Base-by-base conservation (phyloP, 1,284 basidiomycete genomes). In the Sanguinoderma infundibulare region DNA sequence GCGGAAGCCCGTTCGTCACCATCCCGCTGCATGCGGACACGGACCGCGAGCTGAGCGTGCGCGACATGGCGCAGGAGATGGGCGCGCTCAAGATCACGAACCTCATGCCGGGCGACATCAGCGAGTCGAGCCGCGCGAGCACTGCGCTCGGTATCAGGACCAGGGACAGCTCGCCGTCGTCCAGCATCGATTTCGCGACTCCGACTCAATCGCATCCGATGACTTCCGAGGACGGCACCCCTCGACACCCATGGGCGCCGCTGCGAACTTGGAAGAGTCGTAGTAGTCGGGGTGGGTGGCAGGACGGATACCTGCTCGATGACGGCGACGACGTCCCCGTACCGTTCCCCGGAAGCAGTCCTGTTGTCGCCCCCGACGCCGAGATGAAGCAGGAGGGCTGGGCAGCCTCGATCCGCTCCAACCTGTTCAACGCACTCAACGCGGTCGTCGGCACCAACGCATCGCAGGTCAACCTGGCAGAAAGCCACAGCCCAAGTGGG, bases 1-100 rank as follows among this genome's bases (percentile, higher is more conserved):
- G 70, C 58, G 69, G 70, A 35, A 67, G 66, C 51, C 64, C 70
- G 22, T 73, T 72, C 50, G 70, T 69, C 20, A 64, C 67, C 2
- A 56, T 73, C 24, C 65, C 65, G 34, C 35, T 70, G 6, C 64
- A 61, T 24, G 52, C 12, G 32, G 14, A 60, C 46, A 55, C 63
- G 10, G 64, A 61, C 46, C 57, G 64, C 14, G 65, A 68, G 44
- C 65, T 64, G 53, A 73, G 70, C 56, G 71, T 74, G 1, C 69
- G 69, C 5, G 72, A 73, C 59, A 64, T 78, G 56, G 57, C 75
- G 59, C 71, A 79, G 60, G 72, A 71, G 22, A 70, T 79, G 15
- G 79, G 79, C 10, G 68, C 63, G 17, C 73, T 82, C 15, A 74
- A 73, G 55, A 75, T 82, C 44, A 69, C 77, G 28, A 81, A 82